Base-by-base conservation (phyloP, 2,329 filamentous ascomycete species). In the Ophiocordyceps camponoti-leonardi region DNA sequence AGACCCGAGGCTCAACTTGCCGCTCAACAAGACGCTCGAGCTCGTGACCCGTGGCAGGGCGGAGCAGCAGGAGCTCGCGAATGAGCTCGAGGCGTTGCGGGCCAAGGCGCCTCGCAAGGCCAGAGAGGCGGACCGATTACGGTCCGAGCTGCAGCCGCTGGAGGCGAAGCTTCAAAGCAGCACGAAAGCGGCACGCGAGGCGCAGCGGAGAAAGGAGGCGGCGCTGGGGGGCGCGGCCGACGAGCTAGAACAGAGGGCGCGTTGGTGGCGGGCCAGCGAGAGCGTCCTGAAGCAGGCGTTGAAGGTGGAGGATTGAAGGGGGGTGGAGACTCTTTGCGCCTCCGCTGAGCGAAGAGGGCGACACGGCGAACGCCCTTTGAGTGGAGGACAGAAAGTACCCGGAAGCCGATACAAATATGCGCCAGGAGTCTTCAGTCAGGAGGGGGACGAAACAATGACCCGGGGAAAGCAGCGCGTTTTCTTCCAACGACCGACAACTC, bases 261-360 rank as follows among this genome's bases (percentile, higher is more conserved):
- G 83, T 51, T 90, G 84, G 84, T 78, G 79, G 63, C 73, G 76
- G 51, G 79, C 79, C 18, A 77, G 76, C n/a, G 82, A 86, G 56
- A 64, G 66, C 10, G 72, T 68, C 13, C 59, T 87, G 58, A 76
- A 66, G 55, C 69, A 73, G 48, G 76, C 83, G 62, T 57, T 86
- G 52, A 76, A 79, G 51, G 65, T 78, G 16, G 61, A 72, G 52
- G 59, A 57, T 40, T 66, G 53, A 58, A n/a, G 37, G 5, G 4
- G 14, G 4, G n/a, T 8, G 1, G 26, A 19, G 31, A 4, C 31
- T 35, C 31, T 5, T 35, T 35, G 31, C 23, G 23, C 23, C 23
- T 26, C 23, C 5, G 5, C 8, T 26, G 5, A 8, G 23, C 23
- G 23, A 26, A 4, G 5, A 8, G 8, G 23, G 8, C 23, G 23